Evolutionary conservation across 2,329 filamentous ascomycete genomes (phyloP).

Genomic region (Diaporthe amygdali): DNA sequence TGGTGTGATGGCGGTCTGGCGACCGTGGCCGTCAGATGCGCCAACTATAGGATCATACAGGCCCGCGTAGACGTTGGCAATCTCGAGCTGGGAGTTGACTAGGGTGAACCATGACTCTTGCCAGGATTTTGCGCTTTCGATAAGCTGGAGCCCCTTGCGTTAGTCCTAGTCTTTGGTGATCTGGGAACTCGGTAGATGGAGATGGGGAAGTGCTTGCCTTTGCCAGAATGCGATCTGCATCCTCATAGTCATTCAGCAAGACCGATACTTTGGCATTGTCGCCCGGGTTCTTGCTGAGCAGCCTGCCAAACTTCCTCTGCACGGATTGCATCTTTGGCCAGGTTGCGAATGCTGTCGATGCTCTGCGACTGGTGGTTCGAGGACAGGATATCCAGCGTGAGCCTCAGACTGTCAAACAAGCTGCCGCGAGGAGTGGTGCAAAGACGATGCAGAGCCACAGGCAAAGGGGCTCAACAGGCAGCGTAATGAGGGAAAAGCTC

Average conservation of each 20-base stretch:
- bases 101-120: conserved; percentile 80
- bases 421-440: neutral
- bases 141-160: conserved; percentile 58
- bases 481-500: conserved; percentile 6
- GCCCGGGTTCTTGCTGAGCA: conserved; percentile 70
- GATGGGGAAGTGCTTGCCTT: conserved; percentile 54
- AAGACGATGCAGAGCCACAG: neutral
- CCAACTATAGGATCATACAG: conserved; percentile 80
- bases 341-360: conserved; percentile 19
- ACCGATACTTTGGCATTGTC: conserved; percentile 79
- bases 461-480: conserved; percentile 7
- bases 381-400: neutral
- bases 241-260: conserved; percentile 79
- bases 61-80: conserved; percentile 70
- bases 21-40: conserved; percentile 61
- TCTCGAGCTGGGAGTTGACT: conserved; percentile 69
- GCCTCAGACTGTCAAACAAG: neutral
- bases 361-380: neutral
- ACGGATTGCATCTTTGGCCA: conserved; percentile 67
- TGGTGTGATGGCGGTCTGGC: conserved; percentile 65
- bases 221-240: conserved; percentile 75
- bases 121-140: conserved; percentile 78
- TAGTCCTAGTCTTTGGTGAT: neutral
- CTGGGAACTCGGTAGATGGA: neutral
- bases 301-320: conserved; percentile 75